A percentile compares a stretch with the other conserved stretches of the same genome.
Conservation (phyloP, 164 flowering plant species). For the Malania oleifera region DNA sequence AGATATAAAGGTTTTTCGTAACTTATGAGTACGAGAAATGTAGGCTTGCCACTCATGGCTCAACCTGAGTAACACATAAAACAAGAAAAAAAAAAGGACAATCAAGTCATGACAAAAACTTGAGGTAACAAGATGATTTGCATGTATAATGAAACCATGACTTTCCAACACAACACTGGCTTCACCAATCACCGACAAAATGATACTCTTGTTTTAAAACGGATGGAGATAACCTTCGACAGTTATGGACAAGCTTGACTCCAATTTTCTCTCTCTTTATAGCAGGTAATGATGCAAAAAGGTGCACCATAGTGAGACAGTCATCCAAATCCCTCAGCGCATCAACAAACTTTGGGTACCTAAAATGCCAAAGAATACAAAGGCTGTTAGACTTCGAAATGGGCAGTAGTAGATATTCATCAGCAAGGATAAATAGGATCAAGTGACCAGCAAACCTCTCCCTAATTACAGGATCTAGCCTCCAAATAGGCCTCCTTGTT, state of each 20-base stretch:
- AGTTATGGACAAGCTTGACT: constrained; percentile 66
- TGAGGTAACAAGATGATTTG: not conserved
- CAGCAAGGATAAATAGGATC: not conserved
- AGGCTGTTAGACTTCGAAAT: not conserved
- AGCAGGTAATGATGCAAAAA: constrained; percentile 88
- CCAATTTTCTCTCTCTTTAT: constrained; percentile 53
- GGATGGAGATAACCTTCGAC: constrained; percentile 57
- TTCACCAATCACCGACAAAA: not conserved
- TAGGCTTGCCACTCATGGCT: constrained; percentile 98
- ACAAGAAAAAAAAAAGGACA: constrained; percentile 1
- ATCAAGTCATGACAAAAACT: not conserved
- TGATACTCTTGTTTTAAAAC: not conserved
- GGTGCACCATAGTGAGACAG: constrained; percentile 86
- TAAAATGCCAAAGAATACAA: constrained; percentile 16
- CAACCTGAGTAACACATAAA: constrained; percentile 53
- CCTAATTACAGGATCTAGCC: constrained; percentile 52
- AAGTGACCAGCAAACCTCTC: constrained; percentile 80
- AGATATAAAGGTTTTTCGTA: constrained; percentile 76
- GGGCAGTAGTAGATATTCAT: not conserved
- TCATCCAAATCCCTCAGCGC: constrained; percentile 96
- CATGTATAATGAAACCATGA: not conserved
- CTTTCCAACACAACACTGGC: too few species aligned
- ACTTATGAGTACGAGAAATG: constrained; percentile 75
- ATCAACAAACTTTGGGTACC: constrained; percentile 84
- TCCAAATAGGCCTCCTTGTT: constrained; percentile 47